phyloP scores from a whole-genome alignment of 139 green algal species.

The Pseudopediastrum boryanum region DNA sequence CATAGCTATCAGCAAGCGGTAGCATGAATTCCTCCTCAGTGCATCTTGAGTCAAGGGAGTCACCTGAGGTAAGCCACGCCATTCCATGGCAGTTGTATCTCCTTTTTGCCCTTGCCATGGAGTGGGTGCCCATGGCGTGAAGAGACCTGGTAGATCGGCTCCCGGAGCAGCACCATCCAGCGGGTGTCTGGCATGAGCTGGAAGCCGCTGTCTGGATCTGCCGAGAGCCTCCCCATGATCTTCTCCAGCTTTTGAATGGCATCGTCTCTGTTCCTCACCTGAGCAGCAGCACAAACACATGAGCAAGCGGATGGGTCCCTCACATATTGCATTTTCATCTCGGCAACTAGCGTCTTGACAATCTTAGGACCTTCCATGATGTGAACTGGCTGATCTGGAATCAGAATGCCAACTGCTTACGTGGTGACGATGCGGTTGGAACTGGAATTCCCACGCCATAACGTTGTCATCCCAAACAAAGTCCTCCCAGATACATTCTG shows the following conservation, averaged over 20 bases:
- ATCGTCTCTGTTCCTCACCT: slow-evolving; percentile 15
- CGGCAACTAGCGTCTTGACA: too few relatives aligned
- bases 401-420: too few relatives aligned
- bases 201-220: neutral
- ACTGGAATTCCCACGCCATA: slow-evolving; percentile 38
- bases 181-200: slow-evolving; percentile 24
- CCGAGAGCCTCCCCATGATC: slow-evolving; percentile 12
- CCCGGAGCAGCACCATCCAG: slow-evolving; percentile 27
- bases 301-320: too few relatives aligned
- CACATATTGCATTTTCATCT: too few relatives aligned
- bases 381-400: too few relatives aligned
- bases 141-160: slow-evolving; percentile 6
- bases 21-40: too few relatives aligned
- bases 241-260: slow-evolving; percentile 12
- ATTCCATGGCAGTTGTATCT: slow-evolving; percentile 27
- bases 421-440: slow-evolving; percentile 23
- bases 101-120: neutral
- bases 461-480: slow-evolving; percentile 3
- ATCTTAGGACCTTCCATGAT: too few relatives aligned
- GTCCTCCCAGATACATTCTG: slow-evolving; percentile 36
- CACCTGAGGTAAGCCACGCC: slow-evolving; percentile 18
- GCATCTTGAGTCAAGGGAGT: too few relatives aligned
- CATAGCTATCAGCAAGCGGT: too few relatives aligned
- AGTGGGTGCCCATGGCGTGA: slow-evolving; percentile 28
- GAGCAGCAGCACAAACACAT: too few relatives aligned